phyloP scores from a whole-genome alignment of 805 yeast species.

The Candida odintsovae region DNA sequence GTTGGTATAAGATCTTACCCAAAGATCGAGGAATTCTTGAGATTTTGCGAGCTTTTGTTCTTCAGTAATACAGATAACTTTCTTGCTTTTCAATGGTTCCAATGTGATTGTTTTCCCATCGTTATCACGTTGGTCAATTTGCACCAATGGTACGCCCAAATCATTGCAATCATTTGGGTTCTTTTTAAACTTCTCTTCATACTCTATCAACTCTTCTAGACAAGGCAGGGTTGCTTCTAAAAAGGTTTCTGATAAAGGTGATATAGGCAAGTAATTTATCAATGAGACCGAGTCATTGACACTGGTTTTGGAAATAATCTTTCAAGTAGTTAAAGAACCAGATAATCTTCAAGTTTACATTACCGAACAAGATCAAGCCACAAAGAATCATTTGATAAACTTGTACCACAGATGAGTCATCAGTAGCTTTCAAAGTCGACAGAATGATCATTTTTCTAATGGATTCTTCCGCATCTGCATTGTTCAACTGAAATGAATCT shows the following conservation, averaged over 20 bases:
- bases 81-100: background rate
- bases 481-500: background rate
- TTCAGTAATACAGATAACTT: background rate
- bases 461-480: slow-evolving; percentile 7
- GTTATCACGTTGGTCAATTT: background rate
- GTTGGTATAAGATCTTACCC: slow-evolving; percentile 7
- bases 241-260: background rate
- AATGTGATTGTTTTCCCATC: background rate
- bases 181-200: background rate
- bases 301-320: slow-evolving; percentile 18
- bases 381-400: slow-evolving; percentile 36
- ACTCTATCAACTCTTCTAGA: background rate
- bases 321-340: slow-evolving; percentile 37
- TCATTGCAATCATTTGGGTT: background rate
- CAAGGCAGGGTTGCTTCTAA: background rate
- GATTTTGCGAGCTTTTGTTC: background rate
- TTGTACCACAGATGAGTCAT: slow-evolving; percentile 31
- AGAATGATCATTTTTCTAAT: slow-evolving; percentile 14
- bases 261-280: background rate
- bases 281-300: background rate
- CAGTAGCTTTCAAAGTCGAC: slow-evolving; percentile 18
- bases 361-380: slow-evolving; percentile 40
- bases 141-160: background rate
- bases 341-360: slow-evolving; percentile 34
- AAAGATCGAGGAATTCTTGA: slow-evolving; percentile 6